These are phyloP conservation scores for Leccinum solheimii DNA, from an alignment of 1,284 basidiomycete genomes.

Conservation along the genomic window DNA sequence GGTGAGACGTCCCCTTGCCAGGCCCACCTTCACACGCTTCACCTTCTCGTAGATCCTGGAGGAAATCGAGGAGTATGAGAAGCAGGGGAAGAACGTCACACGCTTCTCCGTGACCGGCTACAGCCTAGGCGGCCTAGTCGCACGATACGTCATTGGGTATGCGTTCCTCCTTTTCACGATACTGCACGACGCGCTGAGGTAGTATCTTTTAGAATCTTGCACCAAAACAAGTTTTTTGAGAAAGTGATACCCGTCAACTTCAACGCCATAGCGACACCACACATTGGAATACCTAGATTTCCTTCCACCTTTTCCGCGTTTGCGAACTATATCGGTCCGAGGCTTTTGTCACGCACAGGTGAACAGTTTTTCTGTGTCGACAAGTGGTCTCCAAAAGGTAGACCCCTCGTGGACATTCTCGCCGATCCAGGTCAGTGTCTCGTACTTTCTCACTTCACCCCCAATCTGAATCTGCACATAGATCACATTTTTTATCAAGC, in stretches of 20 bases:
- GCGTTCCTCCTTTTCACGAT: conserved; percentile 8
- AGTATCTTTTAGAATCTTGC: conserved; percentile 50
- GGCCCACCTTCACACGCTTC: background rate
- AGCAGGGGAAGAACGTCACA: conserved; percentile 56
- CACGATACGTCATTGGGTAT: conserved; percentile 77
- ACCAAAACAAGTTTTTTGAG: conserved; percentile 70
- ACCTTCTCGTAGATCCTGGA: conserved; percentile 46
- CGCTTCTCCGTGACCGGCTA: conserved; percentile 78
- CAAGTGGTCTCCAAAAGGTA: conserved; percentile 67
- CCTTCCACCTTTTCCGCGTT: conserved; percentile 61
- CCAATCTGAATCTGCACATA: conserved; percentile 30
- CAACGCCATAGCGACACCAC: conserved; percentile 81
- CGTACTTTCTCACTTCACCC: background rate
- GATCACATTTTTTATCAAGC: conserved; percentile 80
- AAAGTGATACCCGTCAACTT: conserved; percentile 73
- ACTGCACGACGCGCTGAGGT: conserved; percentile 6
- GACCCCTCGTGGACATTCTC: conserved; percentile 81
- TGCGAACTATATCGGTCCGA: conserved; percentile 64
- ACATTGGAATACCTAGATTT: conserved; percentile 67
- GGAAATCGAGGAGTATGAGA: conserved; percentile 52
- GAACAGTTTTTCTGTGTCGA: conserved; percentile 79
- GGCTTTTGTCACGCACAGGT: conserved; percentile 80
- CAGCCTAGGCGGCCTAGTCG: conserved; percentile 77
- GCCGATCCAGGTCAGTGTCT: conserved; percentile 70
- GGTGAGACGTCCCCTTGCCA: conserved; percentile 37